Evolutionary conservation across 768 basidiomycete genomes (phyloP), one percentile per base, ranked within the genome.

Genomic region (Boletus barrowsii): DNA sequence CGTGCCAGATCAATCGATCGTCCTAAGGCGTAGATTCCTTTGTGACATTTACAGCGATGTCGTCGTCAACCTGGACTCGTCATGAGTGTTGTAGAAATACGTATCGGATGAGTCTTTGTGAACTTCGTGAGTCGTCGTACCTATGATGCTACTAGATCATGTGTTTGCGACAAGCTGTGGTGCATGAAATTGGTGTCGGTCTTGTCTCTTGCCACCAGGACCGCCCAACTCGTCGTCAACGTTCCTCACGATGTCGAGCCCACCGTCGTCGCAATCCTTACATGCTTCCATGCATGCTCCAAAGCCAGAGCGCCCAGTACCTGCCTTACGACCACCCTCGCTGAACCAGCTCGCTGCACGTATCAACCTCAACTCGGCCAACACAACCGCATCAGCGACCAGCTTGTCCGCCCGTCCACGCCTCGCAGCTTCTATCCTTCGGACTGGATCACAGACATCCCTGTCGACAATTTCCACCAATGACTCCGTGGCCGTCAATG

Each of bases 341-440:
- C 78, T 92, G 14, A 87, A 89, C 73, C 87, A 90, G 69, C 83
- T 92, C 51, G 90, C 87, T 3, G 89, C 89, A 6, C 83, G 88
- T 46, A 88, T 90, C 68, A 82, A 77, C 62, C 72, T 78, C 47
- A 82, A 74, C 45, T 43, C 61, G 15, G 53, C 66, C 10, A 62
- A 62, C 15, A 8, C 55, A 36, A 45, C 57, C 14, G 3, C 69
- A 42, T 52, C 75, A 43, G 46, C 65, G 45, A 48, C 64, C 14
- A 56, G 55, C 42, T 68, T 51, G 10, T 71, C 79, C 32, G 64
- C 62, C 43, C 82, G 89, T 37, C 88, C 89, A 1, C 84, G 90
- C 55, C 79, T 92, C 17, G 82, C 84, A n/a, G 86, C 89, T 3
- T 84, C 83, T 35, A 75, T 83, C 30, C 77, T 91, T 48, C 81